Conservation (phyloP, 2,329 filamentous ascomycete species). For the Fusarium hainanense region DNA sequence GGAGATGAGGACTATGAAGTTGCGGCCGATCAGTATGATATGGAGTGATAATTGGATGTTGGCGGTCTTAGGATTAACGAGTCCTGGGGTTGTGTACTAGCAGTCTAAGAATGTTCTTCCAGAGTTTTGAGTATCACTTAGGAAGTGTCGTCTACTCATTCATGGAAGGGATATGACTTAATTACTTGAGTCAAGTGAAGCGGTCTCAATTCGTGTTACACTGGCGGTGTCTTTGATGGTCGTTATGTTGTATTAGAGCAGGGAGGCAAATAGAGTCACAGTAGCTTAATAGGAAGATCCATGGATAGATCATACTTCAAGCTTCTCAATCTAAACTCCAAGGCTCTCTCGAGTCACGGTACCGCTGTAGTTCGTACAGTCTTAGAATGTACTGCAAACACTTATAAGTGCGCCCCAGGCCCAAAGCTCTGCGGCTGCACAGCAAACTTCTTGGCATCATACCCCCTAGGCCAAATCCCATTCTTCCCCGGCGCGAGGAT, state of each 20-base stretch:
- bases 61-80: background rate
- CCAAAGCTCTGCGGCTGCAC: background rate
- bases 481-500: constrained; percentile 35
- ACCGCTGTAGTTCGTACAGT: background rate
- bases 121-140: too few relatives aligned
- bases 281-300: background rate
- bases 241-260: too few relatives aligned
- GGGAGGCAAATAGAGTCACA: background rate
- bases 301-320: background rate
- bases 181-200: too few relatives aligned
- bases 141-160: background rate
- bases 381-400: accelerated
- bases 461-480: constrained; percentile 26
- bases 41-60: too few relatives aligned
- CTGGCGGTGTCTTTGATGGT: too few relatives aligned
- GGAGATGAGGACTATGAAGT: background rate
- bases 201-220: too few relatives aligned
- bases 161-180: too few relatives aligned
- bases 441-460: constrained; percentile 3
- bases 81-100: background rate
- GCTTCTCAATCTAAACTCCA: background rate
- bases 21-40: background rate
- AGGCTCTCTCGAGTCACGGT: background rate
- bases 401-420: background rate
- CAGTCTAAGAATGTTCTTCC: background rate